Conservation (phyloP, 2,329 filamentous ascomycete species). For the Sporothrix dimorphospora region DNA sequence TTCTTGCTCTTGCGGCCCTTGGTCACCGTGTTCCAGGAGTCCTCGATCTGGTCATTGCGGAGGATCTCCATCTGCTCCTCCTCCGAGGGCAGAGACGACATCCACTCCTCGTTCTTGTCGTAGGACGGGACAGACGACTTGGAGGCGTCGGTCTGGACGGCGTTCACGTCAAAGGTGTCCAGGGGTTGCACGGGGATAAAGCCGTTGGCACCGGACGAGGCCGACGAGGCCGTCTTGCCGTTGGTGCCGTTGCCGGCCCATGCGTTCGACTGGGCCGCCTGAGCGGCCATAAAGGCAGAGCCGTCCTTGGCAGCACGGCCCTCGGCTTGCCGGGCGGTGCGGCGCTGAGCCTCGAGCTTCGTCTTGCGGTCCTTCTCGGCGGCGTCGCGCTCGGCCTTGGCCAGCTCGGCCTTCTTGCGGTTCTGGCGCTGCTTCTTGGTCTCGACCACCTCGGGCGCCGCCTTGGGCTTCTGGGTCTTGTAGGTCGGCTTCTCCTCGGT, state of each 20-base stretch:
- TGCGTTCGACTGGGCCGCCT: constrained; percentile 43
- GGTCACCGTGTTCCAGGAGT: constrained; percentile 62
- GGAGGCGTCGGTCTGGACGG: constrained; percentile 30
- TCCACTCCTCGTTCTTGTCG: constrained; percentile 49
- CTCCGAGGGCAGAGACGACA: constrained; percentile 59
- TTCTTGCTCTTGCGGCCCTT: constrained; percentile 49
- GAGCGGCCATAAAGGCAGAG: constrained; percentile 56
- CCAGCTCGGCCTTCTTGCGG: constrained; percentile 81
- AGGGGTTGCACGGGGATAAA: constrained; percentile 53
- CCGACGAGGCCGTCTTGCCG: constrained; percentile 46
- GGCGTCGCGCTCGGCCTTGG: constrained; percentile 73
- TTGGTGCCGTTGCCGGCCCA: constrained; percentile 44
- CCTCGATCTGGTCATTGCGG: constrained; percentile 51
- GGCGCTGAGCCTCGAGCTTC: constrained; percentile 80
- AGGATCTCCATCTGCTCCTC: constrained; percentile 65
- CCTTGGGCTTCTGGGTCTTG: constrained; percentile 64
- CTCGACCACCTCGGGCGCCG: constrained; percentile 66
- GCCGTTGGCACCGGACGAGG: constrained; percentile 42
- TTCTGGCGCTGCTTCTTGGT: constrained; percentile 97
- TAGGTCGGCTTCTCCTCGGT: constrained; percentile 57
- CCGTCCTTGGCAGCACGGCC: constrained; percentile 84
- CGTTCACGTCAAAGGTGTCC: constrained; percentile 57
- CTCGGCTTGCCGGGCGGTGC: constrained; percentile 78
- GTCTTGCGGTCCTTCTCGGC: constrained; percentile 77
- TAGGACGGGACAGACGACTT: constrained; percentile 41